A percentile compares a stretch with the other conserved stretches of the same genome.
These are phyloP conservation scores for Myxozyma melibiosi DNA, from an alignment of 805 yeast species.

Conservation along the genomic window DNA sequence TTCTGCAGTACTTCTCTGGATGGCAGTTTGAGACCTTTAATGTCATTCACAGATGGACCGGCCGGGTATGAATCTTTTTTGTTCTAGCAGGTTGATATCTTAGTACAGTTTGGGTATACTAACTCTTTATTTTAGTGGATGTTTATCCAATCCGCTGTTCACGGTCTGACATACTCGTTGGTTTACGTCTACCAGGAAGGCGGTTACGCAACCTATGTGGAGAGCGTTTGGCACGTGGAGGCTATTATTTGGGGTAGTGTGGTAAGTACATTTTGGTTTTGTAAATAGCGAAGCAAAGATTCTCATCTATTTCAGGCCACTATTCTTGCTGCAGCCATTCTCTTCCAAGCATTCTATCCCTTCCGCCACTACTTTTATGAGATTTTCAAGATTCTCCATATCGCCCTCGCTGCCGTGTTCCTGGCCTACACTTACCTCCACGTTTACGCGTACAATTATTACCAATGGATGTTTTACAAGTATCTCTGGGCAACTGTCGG, in stretches of 20 bases:
- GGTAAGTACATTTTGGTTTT: conserved; percentile 28
- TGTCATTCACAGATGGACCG: conserved; percentile 63
- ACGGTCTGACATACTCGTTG: conserved; percentile 59
- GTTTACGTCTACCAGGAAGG: conserved; percentile 32
- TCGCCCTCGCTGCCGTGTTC: conserved; percentile 56
- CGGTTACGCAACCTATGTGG: conserved; percentile 43
- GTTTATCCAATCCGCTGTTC: conserved; percentile 48
- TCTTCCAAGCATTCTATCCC: conserved; percentile 7
- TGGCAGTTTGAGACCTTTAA: conserved; percentile 65
- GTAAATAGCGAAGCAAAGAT: neutral
- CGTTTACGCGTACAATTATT: conserved; percentile 49
- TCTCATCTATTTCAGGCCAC: neutral
- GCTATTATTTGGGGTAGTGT: conserved; percentile 44
- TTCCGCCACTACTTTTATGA: conserved; percentile 52
- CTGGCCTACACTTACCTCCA: conserved; percentile 63
- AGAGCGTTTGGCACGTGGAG: neutral
- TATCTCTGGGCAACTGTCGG: conserved; percentile 51
- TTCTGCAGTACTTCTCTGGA: conserved; percentile 63
- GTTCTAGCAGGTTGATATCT: conserved; percentile 36
- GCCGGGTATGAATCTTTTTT: conserved; percentile 45
- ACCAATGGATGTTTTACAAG: conserved; percentile 44
- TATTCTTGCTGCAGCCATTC: conserved; percentile 1
- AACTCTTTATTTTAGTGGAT: conserved; percentile 1
- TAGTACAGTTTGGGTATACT: conserved; percentile 22
- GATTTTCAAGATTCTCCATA: conserved; percentile 59